Base-by-base conservation (phyloP, 2,329 filamentous ascomycete genomes). In the Daldinia sp. region DNA sequence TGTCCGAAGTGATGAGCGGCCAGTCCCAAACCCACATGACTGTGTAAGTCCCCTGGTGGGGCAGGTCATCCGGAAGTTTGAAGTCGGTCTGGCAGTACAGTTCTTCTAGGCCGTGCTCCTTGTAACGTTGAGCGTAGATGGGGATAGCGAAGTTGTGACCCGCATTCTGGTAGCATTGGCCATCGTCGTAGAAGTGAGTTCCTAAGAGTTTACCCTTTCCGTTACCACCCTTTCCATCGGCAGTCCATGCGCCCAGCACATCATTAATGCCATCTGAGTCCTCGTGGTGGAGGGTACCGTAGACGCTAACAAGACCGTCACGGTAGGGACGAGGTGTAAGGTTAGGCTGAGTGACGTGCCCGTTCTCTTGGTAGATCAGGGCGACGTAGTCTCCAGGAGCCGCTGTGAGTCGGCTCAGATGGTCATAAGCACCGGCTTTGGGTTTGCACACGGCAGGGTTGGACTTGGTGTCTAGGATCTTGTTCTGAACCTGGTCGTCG, bases 21-120 rank as follows among this genome's bases (percentile, higher is more conserved):
- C 93, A 99, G 77, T 96, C 90, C 95, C 95, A 98, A 45, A 97
- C 90, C 94, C 94, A 98, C 82, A 97, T 96, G 52, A 97, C 79
- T 2, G 93, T 94, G 75, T 94, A 92, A 25, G 84, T 83, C 27
- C 88, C 85, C 43, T 87, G 87, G 8, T 81, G 76, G n/a, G 83
- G 77, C 47, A 87, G 80, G 69, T 90, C 85, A 4, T 81, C 73
- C 0, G 95, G 95, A 11, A 99, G 80, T 72, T 88, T 83, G 48
- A 97, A 80, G 73, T 95, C 89, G 32, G 89, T 89, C 77, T 97
- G 94, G 78, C 95, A 98, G 80, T 84, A 89, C 51, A 94, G 81
- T 70, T 90, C 86, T 45, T 78, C 77, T 23, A 84, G 86, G 1
- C 84, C 81, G 68, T 86, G 85, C 58, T 86, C 72, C 19, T 79